Base-by-base conservation (phyloP, 805 yeast species). In the Kluyveromyces wickerhamii region DNA sequence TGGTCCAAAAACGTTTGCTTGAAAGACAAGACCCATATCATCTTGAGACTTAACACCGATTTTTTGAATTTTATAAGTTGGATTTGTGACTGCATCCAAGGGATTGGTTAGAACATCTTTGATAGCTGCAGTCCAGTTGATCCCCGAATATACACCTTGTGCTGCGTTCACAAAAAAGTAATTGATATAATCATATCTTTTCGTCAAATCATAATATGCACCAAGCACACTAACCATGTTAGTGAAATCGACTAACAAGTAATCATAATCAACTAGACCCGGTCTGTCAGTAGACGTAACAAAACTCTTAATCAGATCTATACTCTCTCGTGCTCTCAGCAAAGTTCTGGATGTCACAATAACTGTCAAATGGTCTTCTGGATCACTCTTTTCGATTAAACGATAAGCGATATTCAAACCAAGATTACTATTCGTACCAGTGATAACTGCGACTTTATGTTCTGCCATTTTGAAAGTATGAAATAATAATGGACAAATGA, bases 1-100 rank as follows among this genome's bases (percentile, higher is more conserved):
- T 2, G 97, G 97, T 0, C 95, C 95, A 61, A 92, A 85, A n/a
- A 89, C 95, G 53, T 92, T 92, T 4, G 92, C 94, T 59, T 92
- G 95, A 63, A 89, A 92, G 4, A 87, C 86, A 20, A 82, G 62
- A 1, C 97, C 96, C 66, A 89, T 47, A 0, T 74, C 87, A 58
- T 92, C 98, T 13, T 51, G 55, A 1, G 95, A 74, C 49, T 71
- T 75, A 17, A 79, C 77, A 4, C 96, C 96, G 12, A 74, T 68
- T 38, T 71, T 67, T 65, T 92, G 97, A 24, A 81, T 69, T 59
- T 89, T 87, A 61, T 83, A 88, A 2, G 77, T 75, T 7, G 96
- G 96, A 39, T 72, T 75, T 0, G 97, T 92, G n/a, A 80, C 89
- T 2, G 92, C 92, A 30, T 74, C 73, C 19, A 86, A 59, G 4